Percentiles rank a stretch among this genome's conserved stretches.
Evolutionary conservation across 2,329 filamentous ascomycete species (phyloP).

Genomic region (Sarocladiaceae sp.): DNA sequence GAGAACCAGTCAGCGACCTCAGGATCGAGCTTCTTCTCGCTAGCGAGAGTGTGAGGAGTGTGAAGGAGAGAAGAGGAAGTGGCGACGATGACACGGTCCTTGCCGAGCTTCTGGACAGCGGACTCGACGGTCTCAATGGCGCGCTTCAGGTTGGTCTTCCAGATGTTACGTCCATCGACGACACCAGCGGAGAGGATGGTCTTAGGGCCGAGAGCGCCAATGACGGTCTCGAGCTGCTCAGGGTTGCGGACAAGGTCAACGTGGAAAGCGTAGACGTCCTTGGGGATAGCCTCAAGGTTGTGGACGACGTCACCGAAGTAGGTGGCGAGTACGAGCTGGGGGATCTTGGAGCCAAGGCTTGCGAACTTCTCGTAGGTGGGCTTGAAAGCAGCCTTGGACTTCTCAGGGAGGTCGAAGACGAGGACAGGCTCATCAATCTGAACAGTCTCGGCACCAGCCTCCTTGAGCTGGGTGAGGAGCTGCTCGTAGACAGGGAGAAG

Average conservation of each 20-base stretch:
- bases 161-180: conserved; percentile 98
- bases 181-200: conserved; percentile 93
- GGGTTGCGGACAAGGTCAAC: conserved; percentile 96
- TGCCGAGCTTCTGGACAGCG: conserved; percentile 89
- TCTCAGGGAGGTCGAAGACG: conserved; percentile 84
- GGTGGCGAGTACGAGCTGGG: conserved; percentile 84
- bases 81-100: conserved; percentile 94
- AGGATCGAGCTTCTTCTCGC: conserved; percentile 94
- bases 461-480: conserved; percentile 88
- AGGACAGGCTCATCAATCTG: conserved; percentile 98
- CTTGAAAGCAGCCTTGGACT: conserved; percentile 97
- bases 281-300: conserved; percentile 87
- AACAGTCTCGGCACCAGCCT: conserved; percentile 89
- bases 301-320: conserved; percentile 99
- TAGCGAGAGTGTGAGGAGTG: conserved; percentile 94
- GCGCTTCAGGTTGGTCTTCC: conserved; percentile 99
- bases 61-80: conserved; percentile 97
- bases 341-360: conserved; percentile 69
- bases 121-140: conserved; percentile 87
- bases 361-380: conserved; percentile 88
- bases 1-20: conserved; percentile 98
- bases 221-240: conserved; percentile 86
- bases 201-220: conserved; percentile 75
- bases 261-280: conserved; percentile 79
- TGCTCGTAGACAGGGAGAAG: conserved; percentile 92